Percentiles rank a stretch among this genome's conserved stretches.
phyloP scores from a whole-genome alignment of 441 rosid genomes.

The Bocquillonia castaneifolia region DNA sequence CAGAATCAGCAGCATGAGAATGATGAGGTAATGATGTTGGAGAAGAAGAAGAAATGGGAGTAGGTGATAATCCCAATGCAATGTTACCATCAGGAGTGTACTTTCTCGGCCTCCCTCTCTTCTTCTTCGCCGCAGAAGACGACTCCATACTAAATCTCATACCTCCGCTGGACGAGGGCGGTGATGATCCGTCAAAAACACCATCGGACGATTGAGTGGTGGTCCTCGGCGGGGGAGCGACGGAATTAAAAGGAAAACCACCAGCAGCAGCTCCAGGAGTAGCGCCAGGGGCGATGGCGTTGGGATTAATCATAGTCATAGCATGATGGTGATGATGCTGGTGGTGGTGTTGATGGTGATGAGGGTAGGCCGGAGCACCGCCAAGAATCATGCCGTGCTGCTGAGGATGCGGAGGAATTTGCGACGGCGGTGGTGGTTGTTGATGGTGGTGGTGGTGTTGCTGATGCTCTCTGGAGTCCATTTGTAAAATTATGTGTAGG shows the following conservation, averaged over 20 bases:
- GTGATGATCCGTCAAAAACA: constrained; percentile 63
- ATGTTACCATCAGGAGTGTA: constrained; percentile 80
- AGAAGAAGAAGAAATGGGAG: constrained; percentile 51
- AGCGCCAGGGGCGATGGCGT: background rate
- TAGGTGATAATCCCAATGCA: constrained; percentile 70
- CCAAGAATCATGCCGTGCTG: constrained; percentile 44
- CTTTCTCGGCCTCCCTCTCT: constrained; percentile 87
- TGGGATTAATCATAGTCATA: constrained; percentile 31
- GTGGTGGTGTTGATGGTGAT: too few species aligned
- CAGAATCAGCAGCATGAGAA: constrained; percentile 33
- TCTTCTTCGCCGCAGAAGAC: constrained; percentile 77
- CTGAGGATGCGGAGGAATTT: constrained; percentile 25
- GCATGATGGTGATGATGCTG: constrained; percentile 19
- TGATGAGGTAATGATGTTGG: constrained; percentile 30
- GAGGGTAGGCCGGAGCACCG: constrained; percentile 14
- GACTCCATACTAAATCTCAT: constrained; percentile 60
- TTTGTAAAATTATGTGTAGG: too few species aligned
- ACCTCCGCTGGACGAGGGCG: constrained; percentile 34
- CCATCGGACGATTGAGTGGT: constrained; percentile 32
- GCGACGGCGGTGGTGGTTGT: constrained; percentile 29
- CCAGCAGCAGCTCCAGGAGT: constrained; percentile 17
- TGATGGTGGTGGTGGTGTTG: constrained; percentile 33
- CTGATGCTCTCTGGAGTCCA: constrained; percentile 65
- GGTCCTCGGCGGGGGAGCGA: constrained; percentile 35
- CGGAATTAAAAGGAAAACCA: constrained; percentile 35